phyloP scores from a whole-genome alignment of 345 rosid genomes.

The Carallia pectinifolia region DNA sequence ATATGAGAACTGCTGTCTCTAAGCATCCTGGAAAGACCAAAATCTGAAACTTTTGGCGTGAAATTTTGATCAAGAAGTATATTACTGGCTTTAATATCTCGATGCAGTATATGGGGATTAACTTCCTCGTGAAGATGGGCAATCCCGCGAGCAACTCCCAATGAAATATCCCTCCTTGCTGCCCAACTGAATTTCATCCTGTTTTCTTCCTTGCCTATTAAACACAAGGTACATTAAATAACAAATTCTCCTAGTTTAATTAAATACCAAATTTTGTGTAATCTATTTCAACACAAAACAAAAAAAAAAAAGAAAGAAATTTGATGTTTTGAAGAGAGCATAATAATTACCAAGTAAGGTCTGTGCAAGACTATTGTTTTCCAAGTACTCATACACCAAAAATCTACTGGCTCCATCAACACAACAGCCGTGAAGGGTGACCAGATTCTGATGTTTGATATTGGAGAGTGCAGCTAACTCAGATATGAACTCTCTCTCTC shows the following conservation, averaged over 20 bases:
- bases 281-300: too few species aligned
- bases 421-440: conserved; percentile 56
- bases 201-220: conserved; percentile 44
- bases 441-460: conserved; percentile 52
- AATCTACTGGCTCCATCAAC: conserved; percentile 46
- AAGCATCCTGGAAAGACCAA: conserved; percentile 51
- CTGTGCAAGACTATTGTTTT: conserved; percentile 49
- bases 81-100: conserved; percentile 65
- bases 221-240: conserved; percentile 16
- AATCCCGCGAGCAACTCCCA: conserved; percentile 57
- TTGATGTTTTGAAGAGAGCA: too few species aligned
- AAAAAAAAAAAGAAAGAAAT: neutral
- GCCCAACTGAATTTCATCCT: conserved; percentile 51
- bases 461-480: conserved; percentile 49
- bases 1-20: conserved; percentile 41
- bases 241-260: conserved; percentile 3
- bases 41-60: conserved; percentile 59
- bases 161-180: conserved; percentile 33
- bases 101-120: conserved; percentile 48
- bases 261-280: too few species aligned
- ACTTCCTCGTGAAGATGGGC: conserved; percentile 58
- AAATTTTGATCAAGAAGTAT: conserved; percentile 49
- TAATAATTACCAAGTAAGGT: conserved; percentile 39
- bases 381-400: conserved; percentile 60
- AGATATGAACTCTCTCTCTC: conserved; percentile 59